Conservation (phyloP, 495 filamentous ascomycete genomes). For the Hypomontagnella monticulosa region DNA sequence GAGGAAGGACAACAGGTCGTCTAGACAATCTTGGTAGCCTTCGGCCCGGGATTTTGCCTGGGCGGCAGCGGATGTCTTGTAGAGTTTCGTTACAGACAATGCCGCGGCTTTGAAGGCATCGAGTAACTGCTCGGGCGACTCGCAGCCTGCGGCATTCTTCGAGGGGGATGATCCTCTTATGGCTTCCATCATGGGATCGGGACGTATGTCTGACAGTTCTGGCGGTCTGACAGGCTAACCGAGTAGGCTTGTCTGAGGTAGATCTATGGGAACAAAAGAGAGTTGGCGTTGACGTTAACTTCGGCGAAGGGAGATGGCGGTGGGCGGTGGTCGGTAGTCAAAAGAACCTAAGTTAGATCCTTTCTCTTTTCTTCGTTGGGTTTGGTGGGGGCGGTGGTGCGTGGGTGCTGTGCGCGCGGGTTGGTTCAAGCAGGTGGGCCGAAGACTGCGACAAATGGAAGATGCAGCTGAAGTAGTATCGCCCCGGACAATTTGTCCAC, state of each 20-base stretch:
- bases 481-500: slow-evolving; percentile 12
- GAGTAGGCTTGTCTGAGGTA: neutral
- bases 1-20: slow-evolving; percentile 85
- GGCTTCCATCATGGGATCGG: slow-evolving; percentile 36
- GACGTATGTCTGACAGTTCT: neutral
- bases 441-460: slow-evolving; percentile 35
- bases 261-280: slow-evolving; percentile 7
- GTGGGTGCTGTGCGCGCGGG: no score
- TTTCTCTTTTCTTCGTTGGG: slow-evolving; percentile 38
- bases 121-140: slow-evolving; percentile 81
- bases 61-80: slow-evolving; percentile 84
- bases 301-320: slow-evolving; percentile 19
- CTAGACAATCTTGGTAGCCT: slow-evolving; percentile 94
- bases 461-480: slow-evolving; percentile 36
- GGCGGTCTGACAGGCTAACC: neutral
- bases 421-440: slow-evolving; percentile 35
- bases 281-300: neutral
- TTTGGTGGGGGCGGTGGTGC: slow-evolving; percentile 44
- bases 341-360: slow-evolving; percentile 22
- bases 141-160: slow-evolving; percentile 45
- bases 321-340: slow-evolving; percentile 6
- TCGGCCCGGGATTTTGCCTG: slow-evolving; percentile 75
- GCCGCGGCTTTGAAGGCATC: slow-evolving; percentile 92
- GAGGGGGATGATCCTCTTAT: slow-evolving; percentile 46
- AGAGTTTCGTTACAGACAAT: slow-evolving; percentile 93